Conservation (phyloP, 768 basidiomycete species). For the Cubamyces sp. region DNA sequence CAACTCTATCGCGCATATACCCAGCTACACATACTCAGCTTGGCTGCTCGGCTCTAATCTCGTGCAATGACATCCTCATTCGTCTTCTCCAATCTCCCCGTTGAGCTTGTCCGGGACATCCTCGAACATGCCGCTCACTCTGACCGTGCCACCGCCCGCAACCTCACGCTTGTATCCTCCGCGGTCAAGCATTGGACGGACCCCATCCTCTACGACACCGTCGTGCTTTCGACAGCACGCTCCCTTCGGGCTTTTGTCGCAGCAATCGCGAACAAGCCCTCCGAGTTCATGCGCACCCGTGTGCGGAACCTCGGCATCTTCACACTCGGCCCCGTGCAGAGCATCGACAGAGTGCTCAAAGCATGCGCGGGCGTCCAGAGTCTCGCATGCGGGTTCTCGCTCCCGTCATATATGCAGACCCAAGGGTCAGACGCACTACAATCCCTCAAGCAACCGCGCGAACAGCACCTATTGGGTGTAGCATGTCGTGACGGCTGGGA, state of each 20-base stretch:
- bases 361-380: conserved; percentile 38
- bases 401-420: conserved; percentile 32
- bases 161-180: conserved; percentile 42
- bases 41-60: conserved; percentile 2
- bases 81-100: conserved; percentile 35
- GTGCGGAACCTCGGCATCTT: conserved; percentile 43
- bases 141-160: conserved; percentile 34
- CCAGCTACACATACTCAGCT: conserved; percentile 4
- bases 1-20: conserved; percentile 8
- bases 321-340: conserved; percentile 39
- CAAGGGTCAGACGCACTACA: conserved; percentile 27
- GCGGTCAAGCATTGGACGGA: conserved; percentile 39
- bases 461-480: conserved; percentile 41
- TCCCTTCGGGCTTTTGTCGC: conserved; percentile 36
- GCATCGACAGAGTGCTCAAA: conserved; percentile 37
- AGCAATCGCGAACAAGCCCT: conserved; percentile 34
- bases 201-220: conserved; percentile 43
- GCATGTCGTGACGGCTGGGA: conserved; percentile 44
- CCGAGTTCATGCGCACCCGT: conserved; percentile 28
- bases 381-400: conserved; percentile 42
- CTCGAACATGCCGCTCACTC: conserved; percentile 40
- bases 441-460: conserved; percentile 27
- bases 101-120: conserved; percentile 41
- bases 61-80: conserved; percentile 17
- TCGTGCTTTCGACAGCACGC: conserved; percentile 39